These are phyloP conservation scores for Colletotrichum godetiae DNA, from an alignment of 2,329 filamentous ascomycete genomes.

Conservation along the genomic window DNA sequence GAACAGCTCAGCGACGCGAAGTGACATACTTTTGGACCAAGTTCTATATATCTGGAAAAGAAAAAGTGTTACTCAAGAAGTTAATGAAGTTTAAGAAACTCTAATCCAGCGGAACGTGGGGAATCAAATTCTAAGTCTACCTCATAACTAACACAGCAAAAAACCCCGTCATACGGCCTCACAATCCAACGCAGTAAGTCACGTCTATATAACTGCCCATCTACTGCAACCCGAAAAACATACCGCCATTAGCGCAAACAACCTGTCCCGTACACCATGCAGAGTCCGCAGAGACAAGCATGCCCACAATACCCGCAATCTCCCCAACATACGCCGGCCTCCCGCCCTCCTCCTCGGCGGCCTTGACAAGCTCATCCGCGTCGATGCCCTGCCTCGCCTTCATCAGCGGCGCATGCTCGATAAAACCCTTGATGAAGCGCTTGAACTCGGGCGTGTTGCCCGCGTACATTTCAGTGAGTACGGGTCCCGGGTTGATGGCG, in stretches of 20 bases:
- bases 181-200: neutral
- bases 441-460: conserved; percentile 55
- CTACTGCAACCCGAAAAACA: conserved; percentile 56
- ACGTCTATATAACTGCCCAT: neutral
- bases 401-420: conserved; percentile 70
- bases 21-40: neutral
- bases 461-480: conserved; percentile 64
- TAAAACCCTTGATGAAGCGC: conserved; percentile 54
- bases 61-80: neutral
- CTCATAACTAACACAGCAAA: neutral
- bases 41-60: neutral
- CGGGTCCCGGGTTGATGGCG: conserved; percentile 67
- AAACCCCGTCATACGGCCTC: neutral
- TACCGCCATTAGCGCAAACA: conserved; percentile 83
- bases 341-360: conserved; percentile 65
- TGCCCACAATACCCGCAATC: conserved; percentile 80
- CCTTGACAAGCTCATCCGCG: conserved; percentile 69
- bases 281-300: conserved; percentile 79
- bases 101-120: neutral
- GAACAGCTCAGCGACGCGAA: neutral
- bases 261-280: conserved; percentile 84
- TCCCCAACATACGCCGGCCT: conserved; percentile 75
- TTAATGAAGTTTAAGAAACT: no score
- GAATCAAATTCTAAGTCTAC: conserved; percentile 27
- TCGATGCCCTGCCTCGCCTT: conserved; percentile 71